Evolutionary conservation across 2,329 filamentous ascomycete genomes (phyloP), one percentile per base, ranked within the genome.

Genomic region (Rugonectria rugulosa): DNA sequence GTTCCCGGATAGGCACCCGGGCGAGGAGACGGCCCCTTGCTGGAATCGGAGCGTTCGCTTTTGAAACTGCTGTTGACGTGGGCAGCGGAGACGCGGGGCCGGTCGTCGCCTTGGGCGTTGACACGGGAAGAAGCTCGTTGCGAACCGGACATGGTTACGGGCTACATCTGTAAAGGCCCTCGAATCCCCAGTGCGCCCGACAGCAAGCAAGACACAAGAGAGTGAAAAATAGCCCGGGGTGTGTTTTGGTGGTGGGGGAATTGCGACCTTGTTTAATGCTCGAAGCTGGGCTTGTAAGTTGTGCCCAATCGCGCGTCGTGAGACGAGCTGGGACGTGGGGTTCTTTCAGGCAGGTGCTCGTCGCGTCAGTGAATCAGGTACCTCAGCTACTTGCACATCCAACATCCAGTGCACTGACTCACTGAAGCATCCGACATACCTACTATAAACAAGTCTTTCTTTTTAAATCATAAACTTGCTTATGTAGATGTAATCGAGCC

Each of bases 81-180:
- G 53, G 52, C 65, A 52, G 63, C 68, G 36, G 70, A 69, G 61
- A 73, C 72, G 67, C 77, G 75, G 61, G 71, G 66, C 57, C 70
- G 66, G 40, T 75, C 72, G 53, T 74, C 72, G 56, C 51, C 58
- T 29, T 64, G 56, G 32, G 72, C 72, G 67, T 69, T 70, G 65
- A 71, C 69, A 70, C 79, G 79, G 68, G 75, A 73, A 60, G 79
- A 75, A 64, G 75, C 73, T 73, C 75, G 70, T 60, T 71, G 68
- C 64, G 70, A 67, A 62, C 72, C 73, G 56, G 75, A 77, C 76
- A 79, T 79, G 60, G 53, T 70, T 65, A 60, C 65, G 60, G 66
- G 62, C 70, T 75, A 73, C 73, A 75, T 75, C 64, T 69, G 72
- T 58, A 34, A 40, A 26, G 57, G 59, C 27, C 29, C 42, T 50